Conservation (phyloP, 306 rosid species). For the Gillenia trifoliata region DNA sequence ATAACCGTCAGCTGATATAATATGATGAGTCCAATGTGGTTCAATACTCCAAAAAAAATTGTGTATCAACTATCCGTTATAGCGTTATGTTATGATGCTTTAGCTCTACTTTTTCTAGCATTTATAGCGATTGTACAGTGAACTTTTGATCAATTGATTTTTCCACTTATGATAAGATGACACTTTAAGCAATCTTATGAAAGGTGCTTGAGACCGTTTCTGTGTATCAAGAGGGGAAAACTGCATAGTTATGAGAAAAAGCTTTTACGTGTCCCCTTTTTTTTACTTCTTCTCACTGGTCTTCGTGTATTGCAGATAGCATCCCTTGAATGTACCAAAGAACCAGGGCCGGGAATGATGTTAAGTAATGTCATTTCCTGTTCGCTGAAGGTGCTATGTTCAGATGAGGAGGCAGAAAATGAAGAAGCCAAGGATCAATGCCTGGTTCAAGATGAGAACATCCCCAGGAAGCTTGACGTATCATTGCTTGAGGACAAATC, state of each 20-base stretch:
- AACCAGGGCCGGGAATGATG: constrained; percentile 42
- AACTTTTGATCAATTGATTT: background rate
- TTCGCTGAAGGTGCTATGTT: constrained; percentile 39
- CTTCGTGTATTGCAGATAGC: constrained; percentile 43
- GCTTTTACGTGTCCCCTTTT: constrained; percentile 4
- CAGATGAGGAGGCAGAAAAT: constrained; percentile 41
- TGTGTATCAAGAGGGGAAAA: background rate
- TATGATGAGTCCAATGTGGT: background rate
- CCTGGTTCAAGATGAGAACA: constrained; percentile 43
- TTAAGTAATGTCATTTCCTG: constrained; percentile 42
- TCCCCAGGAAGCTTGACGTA: constrained; percentile 28
- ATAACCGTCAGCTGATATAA: background rate
- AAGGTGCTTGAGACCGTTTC: background rate
- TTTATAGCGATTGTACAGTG: background rate
- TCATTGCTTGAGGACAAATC: constrained; percentile 27
- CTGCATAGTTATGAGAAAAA: background rate
- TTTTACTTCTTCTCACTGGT: constrained; percentile 29
- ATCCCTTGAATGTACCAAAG: constrained; percentile 54
- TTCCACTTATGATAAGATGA: background rate
- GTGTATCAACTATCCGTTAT: background rate
- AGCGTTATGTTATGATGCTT: background rate
- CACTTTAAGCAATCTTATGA: background rate
- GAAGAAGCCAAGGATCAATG: constrained; percentile 53
- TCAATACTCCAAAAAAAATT: background rate
- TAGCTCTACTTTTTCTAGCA: background rate